These are phyloP conservation scores for Xylariaceae sp. DNA, from an alignment of 2,329 filamentous ascomycete species.

Conservation along the genomic window DNA sequence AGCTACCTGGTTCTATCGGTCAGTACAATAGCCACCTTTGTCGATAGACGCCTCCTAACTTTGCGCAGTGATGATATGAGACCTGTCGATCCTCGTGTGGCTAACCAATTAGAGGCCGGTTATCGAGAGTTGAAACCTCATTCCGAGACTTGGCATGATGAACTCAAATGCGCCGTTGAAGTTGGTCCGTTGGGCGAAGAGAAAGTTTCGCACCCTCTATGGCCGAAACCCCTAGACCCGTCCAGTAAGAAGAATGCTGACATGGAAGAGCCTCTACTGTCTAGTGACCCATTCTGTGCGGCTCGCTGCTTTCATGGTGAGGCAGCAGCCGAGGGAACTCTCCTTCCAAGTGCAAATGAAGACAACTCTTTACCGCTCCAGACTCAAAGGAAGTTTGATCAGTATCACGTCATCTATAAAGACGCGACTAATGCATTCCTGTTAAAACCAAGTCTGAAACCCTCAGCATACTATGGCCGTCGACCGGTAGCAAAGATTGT, in stretches of 20 bases:
- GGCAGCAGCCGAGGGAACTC: slow-evolving; percentile 51
- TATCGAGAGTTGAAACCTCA: slow-evolving; percentile 83
- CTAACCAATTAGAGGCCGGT: slow-evolving; percentile 89
- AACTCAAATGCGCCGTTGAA: slow-evolving; percentile 83
- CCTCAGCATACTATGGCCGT: slow-evolving; percentile 79
- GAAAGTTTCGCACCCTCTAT: slow-evolving; percentile 80
- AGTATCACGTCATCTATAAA: slow-evolving; percentile 83
- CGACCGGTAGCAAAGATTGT: slow-evolving; percentile 78
- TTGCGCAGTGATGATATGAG: slow-evolving; percentile 71
- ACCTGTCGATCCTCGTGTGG: slow-evolving; percentile 77
- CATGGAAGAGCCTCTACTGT: slow-evolving; percentile 40
- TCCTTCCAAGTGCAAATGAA: slow-evolving; percentile 30
- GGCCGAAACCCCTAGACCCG: slow-evolving; percentile 57
- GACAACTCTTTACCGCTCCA: slow-evolving; percentile 41
- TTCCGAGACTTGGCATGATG: slow-evolving; percentile 89
- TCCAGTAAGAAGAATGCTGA: slow-evolving; percentile 34
- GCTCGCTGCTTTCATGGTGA: slow-evolving; percentile 57
- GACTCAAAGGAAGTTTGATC: slow-evolving; percentile 58
- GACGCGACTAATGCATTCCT: slow-evolving; percentile 74
- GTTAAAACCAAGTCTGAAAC: slow-evolving; percentile 77
- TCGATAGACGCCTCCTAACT: slow-evolving; percentile 9
- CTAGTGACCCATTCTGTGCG: slow-evolving; percentile 56
- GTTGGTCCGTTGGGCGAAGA: slow-evolving; percentile 87
- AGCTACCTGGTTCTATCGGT: slow-evolving; percentile 94
- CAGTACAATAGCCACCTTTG: slow-evolving; percentile 15